phyloP scores from a whole-genome alignment of 2,329 filamentous ascomycete species.

The Rhinocladiella similis region DNA sequence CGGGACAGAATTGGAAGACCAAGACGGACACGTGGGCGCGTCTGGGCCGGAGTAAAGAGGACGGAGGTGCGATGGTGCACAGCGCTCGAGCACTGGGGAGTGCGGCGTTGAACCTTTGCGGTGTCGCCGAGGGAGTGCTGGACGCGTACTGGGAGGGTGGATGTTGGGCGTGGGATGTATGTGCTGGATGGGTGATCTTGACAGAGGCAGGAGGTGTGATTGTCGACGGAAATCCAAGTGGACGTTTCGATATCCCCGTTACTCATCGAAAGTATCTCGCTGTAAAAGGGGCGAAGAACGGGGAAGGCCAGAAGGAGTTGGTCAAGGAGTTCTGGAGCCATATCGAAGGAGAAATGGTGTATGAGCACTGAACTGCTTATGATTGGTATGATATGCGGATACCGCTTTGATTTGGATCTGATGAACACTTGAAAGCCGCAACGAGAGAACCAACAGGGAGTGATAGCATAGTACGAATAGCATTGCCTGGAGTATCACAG shows the following conservation, averaged over 20 bases:
- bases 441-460: no score
- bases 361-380: conserved; percentile 26
- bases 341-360: conserved; percentile 41
- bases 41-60: conserved; percentile 49
- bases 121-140: conserved; percentile 56
- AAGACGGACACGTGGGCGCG: conserved; percentile 57
- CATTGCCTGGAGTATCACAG: neutral
- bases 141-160: conserved; percentile 68
- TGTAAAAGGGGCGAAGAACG: conserved; percentile 32
- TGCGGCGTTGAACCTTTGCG: conserved; percentile 63
- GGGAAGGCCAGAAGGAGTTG: conserved; percentile 38
- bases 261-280: conserved; percentile 58
- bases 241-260: conserved; percentile 52
- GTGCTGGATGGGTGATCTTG: conserved; percentile 62
- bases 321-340: conserved; percentile 44
- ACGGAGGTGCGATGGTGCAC: conserved; percentile 63
- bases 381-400: no score
- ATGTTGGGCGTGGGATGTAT: conserved; percentile 68
- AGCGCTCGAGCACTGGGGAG: conserved; percentile 57
- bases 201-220: conserved; percentile 61
- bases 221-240: conserved; percentile 55
- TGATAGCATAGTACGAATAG: conserved; percentile 7
- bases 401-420: neutral
- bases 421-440: neutral
- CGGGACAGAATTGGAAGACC: conserved; percentile 57